Percentiles rank a stretch among this genome's conserved stretches.
phyloP scores from a whole-genome alignment of 805 yeast species.

The Ogataea nitratoaversa region DNA sequence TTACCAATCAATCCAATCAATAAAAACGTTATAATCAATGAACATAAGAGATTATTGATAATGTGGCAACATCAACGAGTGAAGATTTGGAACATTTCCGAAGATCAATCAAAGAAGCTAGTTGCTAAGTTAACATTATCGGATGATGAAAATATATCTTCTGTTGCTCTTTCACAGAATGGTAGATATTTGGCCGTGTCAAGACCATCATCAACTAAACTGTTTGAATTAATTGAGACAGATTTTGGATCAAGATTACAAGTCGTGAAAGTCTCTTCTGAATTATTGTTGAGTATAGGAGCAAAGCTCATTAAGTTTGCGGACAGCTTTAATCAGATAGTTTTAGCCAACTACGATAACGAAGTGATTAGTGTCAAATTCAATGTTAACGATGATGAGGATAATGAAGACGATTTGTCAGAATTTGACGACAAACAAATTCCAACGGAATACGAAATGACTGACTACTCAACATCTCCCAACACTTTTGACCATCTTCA shows the following conservation, averaged over 20 bases:
- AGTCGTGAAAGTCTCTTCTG: slow-evolving; percentile 52
- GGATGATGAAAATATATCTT: slow-evolving; percentile 77
- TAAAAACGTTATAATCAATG: slow-evolving; percentile 35
- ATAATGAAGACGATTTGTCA: slow-evolving; percentile 28
- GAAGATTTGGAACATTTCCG: slow-evolving; percentile 67
- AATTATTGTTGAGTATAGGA: slow-evolving; percentile 40
- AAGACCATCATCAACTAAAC: slow-evolving; percentile 60
- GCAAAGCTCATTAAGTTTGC: slow-evolving; percentile 51
- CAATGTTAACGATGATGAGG: slow-evolving; percentile 37
- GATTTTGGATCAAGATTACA: slow-evolving; percentile 29
- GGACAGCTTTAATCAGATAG: slow-evolving; percentile 36
- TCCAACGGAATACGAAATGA: slow-evolving; percentile 30
- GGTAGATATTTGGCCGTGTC: slow-evolving; percentile 70
- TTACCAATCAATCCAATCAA: slow-evolving; percentile 43
- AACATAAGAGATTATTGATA: slow-evolving; percentile 47
- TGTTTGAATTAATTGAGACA: slow-evolving; percentile 55
- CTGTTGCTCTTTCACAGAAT: slow-evolving; percentile 60
- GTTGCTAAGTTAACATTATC: slow-evolving; percentile 61
- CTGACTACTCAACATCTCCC: slow-evolving; percentile 2
- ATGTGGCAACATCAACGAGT: slow-evolving; percentile 82
- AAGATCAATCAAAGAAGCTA: slow-evolving; percentile 43
- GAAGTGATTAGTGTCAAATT: slow-evolving; percentile 38
- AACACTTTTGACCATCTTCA: slow-evolving; percentile 32
- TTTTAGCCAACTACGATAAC: slow-evolving; percentile 57
- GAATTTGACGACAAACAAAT: slow-evolving; percentile 39